Evolutionary conservation across 2,329 filamentous ascomycete species (phyloP).

Genomic region (Dactylellina leptospora): DNA sequence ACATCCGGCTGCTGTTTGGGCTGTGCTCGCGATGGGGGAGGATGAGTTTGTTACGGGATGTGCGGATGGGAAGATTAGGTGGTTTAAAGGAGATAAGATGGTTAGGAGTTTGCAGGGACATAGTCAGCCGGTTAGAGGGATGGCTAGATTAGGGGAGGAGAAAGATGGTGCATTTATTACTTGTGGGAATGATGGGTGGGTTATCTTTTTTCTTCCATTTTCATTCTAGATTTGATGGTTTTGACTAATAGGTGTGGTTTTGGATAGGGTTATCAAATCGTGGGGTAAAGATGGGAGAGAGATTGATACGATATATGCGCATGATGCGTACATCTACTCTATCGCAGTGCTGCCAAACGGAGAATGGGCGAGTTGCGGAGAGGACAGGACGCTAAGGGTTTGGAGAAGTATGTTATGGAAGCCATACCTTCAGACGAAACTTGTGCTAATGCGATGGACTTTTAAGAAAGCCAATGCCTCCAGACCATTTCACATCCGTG

Average conservation of each 20-base stretch:
- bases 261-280: slow-evolving; percentile 72
- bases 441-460: background rate
- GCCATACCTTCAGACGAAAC: background rate
- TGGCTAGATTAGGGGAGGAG: slow-evolving; percentile 76
- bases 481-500: slow-evolving; percentile 98
- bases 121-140: slow-evolving; percentile 84
- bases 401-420: slow-evolving; percentile 73
- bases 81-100: slow-evolving; percentile 77
- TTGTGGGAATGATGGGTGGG: slow-evolving; percentile 82
- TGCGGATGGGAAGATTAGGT: slow-evolving; percentile 86
- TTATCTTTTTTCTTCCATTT: slow-evolving; percentile 1
- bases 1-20: slow-evolving; percentile 86
- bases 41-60: slow-evolving; percentile 77
- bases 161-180: slow-evolving; percentile 79
- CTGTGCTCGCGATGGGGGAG: slow-evolving; percentile 83
- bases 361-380: slow-evolving; percentile 87
- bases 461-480: slow-evolving; percentile 70
- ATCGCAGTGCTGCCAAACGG: slow-evolving; percentile 79
- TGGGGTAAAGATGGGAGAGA: slow-evolving; percentile 84
- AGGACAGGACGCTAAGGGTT: slow-evolving; percentile 90
- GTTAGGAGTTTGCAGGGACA: slow-evolving; percentile 73
- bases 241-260: no score
- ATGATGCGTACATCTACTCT: slow-evolving; percentile 95
- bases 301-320: slow-evolving; percentile 80
- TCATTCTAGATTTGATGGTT: no score